Base-by-base conservation (phyloP, 164 flowering plant genomes). In the Berberis vulgaris region DNA sequence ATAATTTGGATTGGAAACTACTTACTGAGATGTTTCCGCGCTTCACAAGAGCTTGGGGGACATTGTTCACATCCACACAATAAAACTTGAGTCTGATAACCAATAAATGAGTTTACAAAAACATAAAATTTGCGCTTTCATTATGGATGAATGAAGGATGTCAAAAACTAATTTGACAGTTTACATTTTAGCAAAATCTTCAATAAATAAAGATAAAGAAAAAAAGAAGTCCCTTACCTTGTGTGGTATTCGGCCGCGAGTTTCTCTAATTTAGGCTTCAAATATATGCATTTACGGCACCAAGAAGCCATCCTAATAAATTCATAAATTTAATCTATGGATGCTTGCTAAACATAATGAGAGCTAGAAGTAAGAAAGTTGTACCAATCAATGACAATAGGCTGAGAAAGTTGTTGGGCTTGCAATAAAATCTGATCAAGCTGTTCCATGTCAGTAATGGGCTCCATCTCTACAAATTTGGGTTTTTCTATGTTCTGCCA, bases 261-360 rank as follows among this genome's bases (percentile, higher is more conserved):
- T 76, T 90, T 93, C 81, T 93, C 98, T 83, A 93, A 69, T 71
- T 88, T 89, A 7, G 98, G 98, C 82, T 90, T 93, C 86, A 93
- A 78, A 69, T 85, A 90, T 0, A 93, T 93, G 83, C 97, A 93
- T 77, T 90, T 93, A 62, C 96, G 74, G 69, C 98, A 93, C 97
- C 98, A 93, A 61, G 74, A 40, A 64, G 98, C 98, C 97, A 88
- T 88, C 98, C 97, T 91, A 64, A 57, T n/a, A 60, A 46, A 10
- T 0, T n/a, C 7, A 59, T 0, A 26, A 26, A 26, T 26, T 26
- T 26, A 26, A 26, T 26, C 0, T 26, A 26, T 26, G 26, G 26
- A 26, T 26, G 26, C 26, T 26, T 26, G 26, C 26, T 26, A 26
- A 26, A 26, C 26, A 26, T 26, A 26, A 26, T 26, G 26, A 26